phyloP scores from a whole-genome alignment of 1,284 basidiomycete species.

The Lentinula novae-zelandiae region DNA sequence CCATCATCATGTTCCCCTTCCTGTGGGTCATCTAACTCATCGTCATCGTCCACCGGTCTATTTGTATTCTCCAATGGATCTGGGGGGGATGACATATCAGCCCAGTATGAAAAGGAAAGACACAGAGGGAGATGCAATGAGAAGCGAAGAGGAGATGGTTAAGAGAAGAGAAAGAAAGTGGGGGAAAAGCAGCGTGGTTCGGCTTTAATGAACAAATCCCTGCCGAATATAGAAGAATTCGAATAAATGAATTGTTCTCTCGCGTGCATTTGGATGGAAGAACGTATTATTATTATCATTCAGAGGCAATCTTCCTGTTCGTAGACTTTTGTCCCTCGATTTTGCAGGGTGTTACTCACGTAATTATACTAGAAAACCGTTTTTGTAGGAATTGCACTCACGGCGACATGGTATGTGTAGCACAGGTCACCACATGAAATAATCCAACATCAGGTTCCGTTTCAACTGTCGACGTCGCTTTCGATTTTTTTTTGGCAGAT shows the following conservation, averaged over 20 bases:
- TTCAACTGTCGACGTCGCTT: constrained; percentile 1
- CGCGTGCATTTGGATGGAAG: constrained; percentile 24
- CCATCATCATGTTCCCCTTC: constrained; percentile 35
- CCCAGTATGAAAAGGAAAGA: constrained; percentile 14
- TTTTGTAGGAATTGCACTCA: constrained; percentile 19
- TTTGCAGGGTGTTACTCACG: constrained; percentile 50
- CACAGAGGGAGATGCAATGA: constrained; percentile 41
- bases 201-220: constrained; percentile 71
- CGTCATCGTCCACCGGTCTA: constrained; percentile 38
- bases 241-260: constrained; percentile 44
- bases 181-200: constrained; percentile 55
- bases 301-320: constrained; percentile 46
- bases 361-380: constrained; percentile 34
- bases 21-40: constrained; percentile 37
- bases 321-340: constrained; percentile 49
- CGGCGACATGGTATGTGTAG: background rate
- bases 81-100: constrained; percentile 38
- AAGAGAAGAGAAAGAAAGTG: constrained; percentile 52
- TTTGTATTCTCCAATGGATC: constrained; percentile 35
- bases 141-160: constrained; percentile 37
- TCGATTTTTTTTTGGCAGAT: background rate
- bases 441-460: background rate
- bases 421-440: background rate
- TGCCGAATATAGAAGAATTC: constrained; percentile 57
- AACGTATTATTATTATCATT: constrained; percentile 57